Base-by-base conservation (phyloP, 352 stramenopile genomes). In the Thraustotheca clavata region DNA sequence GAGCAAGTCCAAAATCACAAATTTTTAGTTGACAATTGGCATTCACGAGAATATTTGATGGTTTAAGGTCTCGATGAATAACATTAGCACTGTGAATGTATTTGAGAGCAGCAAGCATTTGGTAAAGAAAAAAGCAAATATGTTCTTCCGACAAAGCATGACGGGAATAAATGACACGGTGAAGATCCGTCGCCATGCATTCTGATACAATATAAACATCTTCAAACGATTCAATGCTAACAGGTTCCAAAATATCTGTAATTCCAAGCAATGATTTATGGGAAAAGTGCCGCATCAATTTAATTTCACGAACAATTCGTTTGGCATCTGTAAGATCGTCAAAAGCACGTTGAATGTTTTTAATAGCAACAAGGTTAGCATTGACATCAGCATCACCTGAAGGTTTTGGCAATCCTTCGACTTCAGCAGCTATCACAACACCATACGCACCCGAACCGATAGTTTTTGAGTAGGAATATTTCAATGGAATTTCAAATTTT, bases 251-350 rank as follows among this genome's bases (percentile, higher is more conserved):
- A 27, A 93, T 86, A 43, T 92, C 83, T 49, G 87, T 75, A n/a
- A 94, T 76, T 14, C 79, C 79, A 0, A 94, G 68, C 33, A 96
- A 75, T 63, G 92, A 96, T 72, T 97, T 91, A 73, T 96, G 89
- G 27, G 88, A 67, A 82, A 98, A 65, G 49, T 95, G 87, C 4
- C 89, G 75, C 80, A 97, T 89, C 33, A 97, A 72, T 59, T 94
- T 92, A 70, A 99, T 98, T 78, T 98, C 96, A 8, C 96, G 79
- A 22, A 99, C 82, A 63, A 99, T 99, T 47, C 97, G 89, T 73
- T 99, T 99, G 27, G 97, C 97, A 73, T 99, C 97, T 24, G 98
- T 98, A 35, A 99, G 83, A 71, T 99, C 96, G 52, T 98, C 90
- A 71, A 98, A 98, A 16, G 89, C 88, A 24, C 81, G 74, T 41